Evolutionary conservation across 2,329 filamentous ascomycete species (phyloP), one percentile per base, ranked within the genome.

Genomic region (Fusarium scirpi): DNA sequence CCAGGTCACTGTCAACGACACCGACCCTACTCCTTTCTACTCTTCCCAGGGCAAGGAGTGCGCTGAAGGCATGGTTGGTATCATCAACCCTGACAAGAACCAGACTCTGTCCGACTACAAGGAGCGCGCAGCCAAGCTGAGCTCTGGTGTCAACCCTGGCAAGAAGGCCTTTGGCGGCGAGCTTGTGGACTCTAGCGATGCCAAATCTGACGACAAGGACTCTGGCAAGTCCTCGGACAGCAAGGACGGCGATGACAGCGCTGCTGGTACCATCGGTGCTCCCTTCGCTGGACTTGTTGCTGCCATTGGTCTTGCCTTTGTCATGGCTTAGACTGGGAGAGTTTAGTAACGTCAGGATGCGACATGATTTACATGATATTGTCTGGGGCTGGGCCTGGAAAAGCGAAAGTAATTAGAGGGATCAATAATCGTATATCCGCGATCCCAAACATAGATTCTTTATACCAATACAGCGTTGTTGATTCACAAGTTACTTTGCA

Each of bases 11-110:
- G 52, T 82, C 59, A 76, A 77, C 52, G 65, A 74, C 63, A 78
- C 75, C 8, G 74, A 80, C 2, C 78, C 80, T 32, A 74, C 78
- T 11, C 72, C 74, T n/a, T 81, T 82, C 70, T 82, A 81, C 66
- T 82, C 80, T n/a, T 79, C 78, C 9, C 79, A 80, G 44, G 78
- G 73, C n/a, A 71, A 76, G 27, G 79, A 82, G 52, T 82, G 80
- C 62, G 60, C 78, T 22, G 57, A 68, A 15, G 80, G 80, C 55
- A 82, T 82, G 80, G 79, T 80, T n/a, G 80, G 78, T 59, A 80
- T 81, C 54, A 73, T 82, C 65, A 82, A 81, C 67, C 76, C 77
- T 24, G 73, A 67, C 45, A 65, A 54, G 41, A 72, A 76, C 53
- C 65, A 74, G 61, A 80, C 74, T 9, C 73, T 80, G 4, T 72